These are phyloP conservation scores for Fusarium bactridioides DNA, from an alignment of 2,329 filamentous ascomycete genomes.

Conservation along the genomic window DNA sequence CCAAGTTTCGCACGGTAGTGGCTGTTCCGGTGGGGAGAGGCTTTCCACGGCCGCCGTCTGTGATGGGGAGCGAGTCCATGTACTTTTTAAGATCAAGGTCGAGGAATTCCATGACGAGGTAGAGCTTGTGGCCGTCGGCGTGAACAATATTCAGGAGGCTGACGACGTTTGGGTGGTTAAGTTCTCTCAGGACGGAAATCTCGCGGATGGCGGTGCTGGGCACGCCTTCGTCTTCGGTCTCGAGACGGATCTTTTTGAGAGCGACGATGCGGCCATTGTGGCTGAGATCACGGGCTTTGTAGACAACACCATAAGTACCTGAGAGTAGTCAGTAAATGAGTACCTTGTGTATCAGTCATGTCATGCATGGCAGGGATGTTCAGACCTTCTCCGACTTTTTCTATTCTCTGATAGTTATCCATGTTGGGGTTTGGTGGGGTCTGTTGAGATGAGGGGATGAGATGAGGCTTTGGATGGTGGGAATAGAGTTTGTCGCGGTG, in stretches of 20 bases:
- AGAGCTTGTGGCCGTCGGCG: constrained; percentile 93
- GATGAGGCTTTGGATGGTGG: neutral
- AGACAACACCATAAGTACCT: constrained; percentile 96
- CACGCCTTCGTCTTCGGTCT: constrained; percentile 93
- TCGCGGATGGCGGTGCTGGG: constrained; percentile 93
- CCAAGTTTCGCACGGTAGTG: constrained; percentile 61
- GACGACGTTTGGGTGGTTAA: constrained; percentile 91
- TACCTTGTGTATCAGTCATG: neutral
- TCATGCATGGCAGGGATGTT: neutral
- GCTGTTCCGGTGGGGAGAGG: constrained; percentile 80
- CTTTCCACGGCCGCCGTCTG: constrained; percentile 85
- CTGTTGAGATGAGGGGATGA: neutral
- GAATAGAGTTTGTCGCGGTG: constrained; percentile 9
- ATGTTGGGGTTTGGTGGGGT: constrained; percentile 55
- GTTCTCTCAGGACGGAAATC: constrained; percentile 92
- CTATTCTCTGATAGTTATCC: constrained; percentile 97
- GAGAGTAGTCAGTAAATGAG: neutral
- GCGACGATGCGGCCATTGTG: constrained; percentile 87
- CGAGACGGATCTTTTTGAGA: constrained; percentile 93
- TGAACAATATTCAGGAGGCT: constrained; percentile 91
- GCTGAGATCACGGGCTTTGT: constrained; percentile 88
- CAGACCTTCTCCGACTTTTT: constrained; percentile 93
- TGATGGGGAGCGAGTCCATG: constrained; percentile 88
- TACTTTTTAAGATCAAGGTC: constrained; percentile 95
- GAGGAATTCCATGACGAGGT: constrained; percentile 91